phyloP scores from a whole-genome alignment of 2,329 filamentous ascomycete genomes.

The Chaetomium olivaceum region DNA sequence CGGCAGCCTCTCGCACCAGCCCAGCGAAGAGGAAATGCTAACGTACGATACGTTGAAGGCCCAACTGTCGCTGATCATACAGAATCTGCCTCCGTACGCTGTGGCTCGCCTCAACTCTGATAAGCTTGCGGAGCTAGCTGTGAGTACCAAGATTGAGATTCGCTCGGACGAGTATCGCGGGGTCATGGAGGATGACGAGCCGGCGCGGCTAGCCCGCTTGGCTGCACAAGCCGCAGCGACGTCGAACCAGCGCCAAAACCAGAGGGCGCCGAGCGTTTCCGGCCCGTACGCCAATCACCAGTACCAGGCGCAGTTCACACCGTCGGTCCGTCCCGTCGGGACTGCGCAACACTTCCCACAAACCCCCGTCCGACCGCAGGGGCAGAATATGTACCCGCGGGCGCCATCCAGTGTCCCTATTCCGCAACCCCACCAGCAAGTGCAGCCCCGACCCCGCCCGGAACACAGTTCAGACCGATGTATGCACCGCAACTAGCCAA shows the following conservation, averaged over 20 bases:
- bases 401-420: constrained; percentile 43
- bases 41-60: constrained; percentile 74
- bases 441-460: constrained; percentile 39
- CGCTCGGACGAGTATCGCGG: constrained; percentile 73
- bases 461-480: constrained; percentile 52
- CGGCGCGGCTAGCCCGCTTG: constrained; percentile 51
- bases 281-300: constrained; percentile 48
- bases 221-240: constrained; percentile 36
- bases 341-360: constrained; percentile 44
- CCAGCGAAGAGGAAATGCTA: constrained; percentile 56
- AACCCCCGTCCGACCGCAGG: constrained; percentile 45
- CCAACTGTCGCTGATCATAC: constrained; percentile 72
- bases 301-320: constrained; percentile 50
- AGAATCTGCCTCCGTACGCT: constrained; percentile 77
- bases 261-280: constrained; percentile 41
- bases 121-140: constrained; percentile 77
- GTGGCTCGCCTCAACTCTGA: constrained; percentile 85
- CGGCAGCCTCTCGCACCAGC: constrained; percentile 66
- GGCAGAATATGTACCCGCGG: constrained; percentile 40
- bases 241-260: constrained; percentile 38
- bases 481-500: constrained; percentile 56
- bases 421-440: constrained; percentile 45
- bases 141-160: constrained; percentile 76
- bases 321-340: constrained; percentile 48
- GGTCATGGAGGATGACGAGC: constrained; percentile 80